Base-by-base conservation (phyloP, 805 yeast species). In the Candida methanosorbosa region DNA sequence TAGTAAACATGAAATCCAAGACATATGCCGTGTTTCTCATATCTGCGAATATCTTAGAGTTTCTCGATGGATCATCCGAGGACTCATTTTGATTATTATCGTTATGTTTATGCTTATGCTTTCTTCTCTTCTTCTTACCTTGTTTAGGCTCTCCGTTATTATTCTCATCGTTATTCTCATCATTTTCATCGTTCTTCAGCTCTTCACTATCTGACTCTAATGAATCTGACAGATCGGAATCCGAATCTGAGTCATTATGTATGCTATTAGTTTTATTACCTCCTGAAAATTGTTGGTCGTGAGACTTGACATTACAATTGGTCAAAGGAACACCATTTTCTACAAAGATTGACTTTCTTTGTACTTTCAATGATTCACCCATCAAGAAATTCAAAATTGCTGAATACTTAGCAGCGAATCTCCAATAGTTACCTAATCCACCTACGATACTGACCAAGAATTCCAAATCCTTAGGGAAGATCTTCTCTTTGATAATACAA, bases 21-120 rank as follows among this genome's bases (percentile, higher is more conserved):
- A 53, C 42, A 35, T 50, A 54, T 11, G 57, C 51, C 1, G 48
- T 53, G 20, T 48, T 43, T 35, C 56, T 37, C 49, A 52, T 49
- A 35, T 52, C 57, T 3, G 54, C 37, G 25, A 60, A 52, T 12
- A 60, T 56, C 22, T 54, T 54, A 4, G 61, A 59, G 32, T 57
- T 59, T 35, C 46, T 49, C 31, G 49, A 35, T 23, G 35, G 35
- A 22, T 36, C 42, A 17, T 38, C 30, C 14, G 9, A 6, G 7
- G 7, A 6, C 7, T 28, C 22, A 18, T 24, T 11, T 21, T 21
- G 11, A 9, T 11, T 11, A 21, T 21, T 21, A n/a, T n/a, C n/a
- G n/a, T n/a, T n/a, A n/a, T n/a, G n/a, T n/a, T n/a, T n/a, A n/a
- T 9, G 30, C 6, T 18, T 28, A 27, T 27, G n/a, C 7, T 17